Evolutionary conservation across 2,329 filamentous ascomycete genomes (phyloP), one percentile per base, ranked within the genome.

Genomic region (Cordyceps cicadae): DNA sequence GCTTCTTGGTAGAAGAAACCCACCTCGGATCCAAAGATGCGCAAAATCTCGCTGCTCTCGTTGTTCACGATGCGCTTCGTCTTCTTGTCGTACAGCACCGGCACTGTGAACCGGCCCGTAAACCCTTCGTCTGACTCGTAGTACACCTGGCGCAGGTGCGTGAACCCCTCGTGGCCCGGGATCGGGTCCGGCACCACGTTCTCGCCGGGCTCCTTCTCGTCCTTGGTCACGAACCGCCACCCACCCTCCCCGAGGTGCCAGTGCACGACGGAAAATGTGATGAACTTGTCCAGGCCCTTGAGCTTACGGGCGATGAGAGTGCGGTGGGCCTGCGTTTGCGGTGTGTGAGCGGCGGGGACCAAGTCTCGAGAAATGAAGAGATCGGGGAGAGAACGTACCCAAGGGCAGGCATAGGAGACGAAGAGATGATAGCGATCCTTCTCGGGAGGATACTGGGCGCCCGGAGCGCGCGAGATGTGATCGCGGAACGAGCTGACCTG

Each of bases 391-490:
- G 46, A 17, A 68, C 75, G 58, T 67, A 79, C 87, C 92, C 92
- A 97, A 4, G 92, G 92, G 74, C 92, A 97, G 7, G 92, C 92
- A 75, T 96, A 96, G 69, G 88, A 93, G 66, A 96, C 88, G 71
- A 93, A 99, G 67, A 99, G 85, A 76, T 99, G 94, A 73, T 99
- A 99, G 60, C 94, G 83, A 58, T 83, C 90, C 76, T 90, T 90
- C 76, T 97, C 93, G 0, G 91, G 83, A 5, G 91, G 89, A 67
- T 92, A 97, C 72, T 87, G 76, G 5, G 90, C 87, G 48, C 83
- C 87, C 1, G 84, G 75, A 67, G 90, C 84, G 64, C 81, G 83
- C 37, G 88, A 90, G 73, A 96, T 89, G 74, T 79, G 89, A 73
- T 88, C 84, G 62, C 94, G 86, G 76, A 97, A 97, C 60, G 85